Base-by-base conservation (phyloP, 2,329 filamentous ascomycete genomes). In the Teratosphaeriaceae sp. region DNA sequence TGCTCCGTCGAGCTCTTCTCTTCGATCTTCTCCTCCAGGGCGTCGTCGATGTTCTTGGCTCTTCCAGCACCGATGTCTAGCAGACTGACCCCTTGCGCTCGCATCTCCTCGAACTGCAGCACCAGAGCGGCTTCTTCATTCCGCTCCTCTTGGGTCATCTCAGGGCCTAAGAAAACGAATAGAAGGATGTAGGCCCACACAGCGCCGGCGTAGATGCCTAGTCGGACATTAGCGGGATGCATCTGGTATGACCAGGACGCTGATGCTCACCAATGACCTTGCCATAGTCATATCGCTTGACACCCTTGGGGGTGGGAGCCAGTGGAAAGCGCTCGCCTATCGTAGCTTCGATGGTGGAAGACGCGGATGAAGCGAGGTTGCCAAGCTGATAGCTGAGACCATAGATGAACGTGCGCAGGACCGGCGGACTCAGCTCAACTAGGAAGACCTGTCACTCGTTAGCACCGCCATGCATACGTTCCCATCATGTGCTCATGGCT, bases 321-420 rank as follows among this genome's bases (percentile, higher is more conserved):
- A 67, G 45, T 3, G 62, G 63, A 38, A 58, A 67, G 13, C 55
- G 45, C 44, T 67, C 60, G 5, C 62, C 64, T 24, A 67, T 60
- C 5, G 54, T 55, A 2, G 60, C 58, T 43, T 66, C 57, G 40
- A 67, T 67, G 2, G 64, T 67, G 1, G 63, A 58, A 11, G 58
- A 58, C 3, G 65, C 61, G 3, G 58, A 61, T 5, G 61, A 61
- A 8, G 56, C 60, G 13, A 67, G 55, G 42, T 65, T 66, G 5
- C 65, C 65, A 26, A 69, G 55, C 49, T 68, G 63, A 45, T 67
- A 67, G 1, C 61, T 58, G 5, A 64, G 39, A 20, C 65, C 64
- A 13, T 65, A 58, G 31, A 62, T 55, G 16, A 64, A 51, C 1
- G 63, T 55, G 20, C 64, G 55, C n/a, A 67, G 54, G 3, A 54